Conservation (phyloP, 129 eudicot species). For the Solidago caesia region DNA sequence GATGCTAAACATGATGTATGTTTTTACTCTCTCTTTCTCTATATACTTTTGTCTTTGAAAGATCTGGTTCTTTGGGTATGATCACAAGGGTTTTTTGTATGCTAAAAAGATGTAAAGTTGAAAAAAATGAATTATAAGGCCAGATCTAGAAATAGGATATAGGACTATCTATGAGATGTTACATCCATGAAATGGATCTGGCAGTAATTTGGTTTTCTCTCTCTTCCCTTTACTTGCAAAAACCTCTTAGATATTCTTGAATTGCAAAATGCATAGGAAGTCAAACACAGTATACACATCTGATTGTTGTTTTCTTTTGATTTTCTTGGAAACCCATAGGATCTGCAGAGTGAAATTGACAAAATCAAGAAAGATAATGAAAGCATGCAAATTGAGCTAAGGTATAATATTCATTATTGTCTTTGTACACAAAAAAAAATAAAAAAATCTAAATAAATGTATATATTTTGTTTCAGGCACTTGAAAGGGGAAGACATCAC, state of each 20-base stretch:
- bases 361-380: conserved; percentile 91
- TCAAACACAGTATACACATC: conserved; percentile 5
- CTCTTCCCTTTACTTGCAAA: conserved; percentile 55
- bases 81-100: conserved; percentile 16
- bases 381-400: conserved; percentile 85
- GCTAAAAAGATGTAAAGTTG: conserved; percentile 53
- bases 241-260: conserved; percentile 26
- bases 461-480: conserved; percentile 49
- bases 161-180: conserved; percentile 53
- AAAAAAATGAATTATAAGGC: conserved; percentile 39
- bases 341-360: conserved; percentile 80
- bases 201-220: conserved; percentile 40
- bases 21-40: conserved; percentile 24
- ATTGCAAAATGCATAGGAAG: background rate
- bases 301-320: conserved; percentile 17
- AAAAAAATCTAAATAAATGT: background rate
- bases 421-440: too few species aligned
- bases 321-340: conserved; percentile 29
- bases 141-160: conserved; percentile 80
- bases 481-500: conserved; percentile 85
- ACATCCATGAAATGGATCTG: conserved; percentile 73
- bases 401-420: conserved; percentile 28
- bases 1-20: conserved; percentile 96
- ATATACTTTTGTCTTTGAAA: conserved; percentile 29
- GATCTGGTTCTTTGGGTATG: conserved; percentile 28